A percentile compares a stretch with the other conserved stretches of the same genome.
phyloP scores from a whole-genome alignment of 768 basidiomycete species.

The Leccinellum rugosiceps region DNA sequence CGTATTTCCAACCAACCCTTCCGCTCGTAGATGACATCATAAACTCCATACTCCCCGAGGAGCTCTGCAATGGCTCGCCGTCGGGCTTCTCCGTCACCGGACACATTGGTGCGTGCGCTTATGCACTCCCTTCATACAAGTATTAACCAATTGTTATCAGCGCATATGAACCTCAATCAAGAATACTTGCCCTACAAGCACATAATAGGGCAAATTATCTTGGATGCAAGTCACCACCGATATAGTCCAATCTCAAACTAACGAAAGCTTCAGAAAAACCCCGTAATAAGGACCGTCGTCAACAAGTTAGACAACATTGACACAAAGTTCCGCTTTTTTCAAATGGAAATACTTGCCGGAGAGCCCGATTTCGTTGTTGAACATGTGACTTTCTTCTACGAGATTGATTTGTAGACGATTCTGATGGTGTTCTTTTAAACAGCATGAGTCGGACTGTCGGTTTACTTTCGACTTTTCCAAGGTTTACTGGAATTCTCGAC shows the following conservation, averaged over 20 bases:
- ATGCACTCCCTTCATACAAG: background rate
- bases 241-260: background rate
- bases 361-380: constrained; percentile 83
- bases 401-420: background rate
- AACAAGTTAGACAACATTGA: constrained; percentile 91
- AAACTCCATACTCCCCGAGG: constrained; percentile 74
- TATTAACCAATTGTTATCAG: constrained; percentile 38
- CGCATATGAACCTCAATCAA: constrained; percentile 86
- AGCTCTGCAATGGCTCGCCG: constrained; percentile 75
- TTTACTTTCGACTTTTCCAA: constrained; percentile 93
- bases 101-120: constrained; percentile 73
- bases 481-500: constrained; percentile 98
- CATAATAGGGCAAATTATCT: constrained; percentile 86
- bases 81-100: constrained; percentile 85
- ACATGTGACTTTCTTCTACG: constrained; percentile 55
- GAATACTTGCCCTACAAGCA: constrained; percentile 91
- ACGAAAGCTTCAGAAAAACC: constrained; percentile 70
- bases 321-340: constrained; percentile 84
- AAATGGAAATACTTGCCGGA: constrained; percentile 96
- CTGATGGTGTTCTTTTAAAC: constrained; percentile 5
- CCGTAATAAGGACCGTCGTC: constrained; percentile 78
- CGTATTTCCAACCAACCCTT: background rate
- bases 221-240: constrained; percentile 62
- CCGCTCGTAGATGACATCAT: constrained; percentile 71
- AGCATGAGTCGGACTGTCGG: constrained; percentile 83